Evolutionary conservation across 2,329 filamentous ascomycete genomes (phyloP).

Genomic region (Pyrenochaeta sp.): DNA sequence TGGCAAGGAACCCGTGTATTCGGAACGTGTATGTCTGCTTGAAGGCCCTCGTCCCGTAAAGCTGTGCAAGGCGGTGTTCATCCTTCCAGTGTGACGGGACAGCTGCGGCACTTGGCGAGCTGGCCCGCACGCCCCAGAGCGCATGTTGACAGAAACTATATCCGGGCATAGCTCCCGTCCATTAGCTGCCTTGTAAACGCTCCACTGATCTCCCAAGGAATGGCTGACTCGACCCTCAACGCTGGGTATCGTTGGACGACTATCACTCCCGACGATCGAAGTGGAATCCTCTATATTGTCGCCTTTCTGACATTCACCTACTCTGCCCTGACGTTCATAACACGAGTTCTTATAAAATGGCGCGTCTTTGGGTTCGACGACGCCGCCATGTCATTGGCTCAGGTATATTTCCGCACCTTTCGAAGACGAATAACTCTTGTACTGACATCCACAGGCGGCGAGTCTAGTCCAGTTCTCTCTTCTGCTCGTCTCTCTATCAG

Average conservation of each 20-base stretch:
- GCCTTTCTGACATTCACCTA: conserved; percentile 34
- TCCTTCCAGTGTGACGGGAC: neutral
- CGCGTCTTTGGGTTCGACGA: conserved; percentile 35
- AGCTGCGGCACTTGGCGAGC: neutral
- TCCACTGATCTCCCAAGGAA: neutral
- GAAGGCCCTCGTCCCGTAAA: neutral
- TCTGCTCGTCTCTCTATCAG: conserved; percentile 25
- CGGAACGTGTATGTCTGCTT: neutral
- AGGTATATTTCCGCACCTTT: conserved; percentile 20
- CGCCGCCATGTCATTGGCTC: conserved; percentile 25
- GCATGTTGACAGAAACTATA: conserved; percentile 1
- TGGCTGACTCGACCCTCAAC: conserved; percentile 2
- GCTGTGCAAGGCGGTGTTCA: neutral
- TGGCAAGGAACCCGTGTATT: conserved; percentile 1
- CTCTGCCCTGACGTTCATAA: conserved; percentile 28
- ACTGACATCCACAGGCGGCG: conserved; percentile 15
- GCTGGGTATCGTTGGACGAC: conserved; percentile 26
- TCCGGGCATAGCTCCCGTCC: neutral
- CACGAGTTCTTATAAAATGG: conserved; percentile 35
- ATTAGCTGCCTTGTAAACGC: neutral
- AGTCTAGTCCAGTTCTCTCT: conserved; percentile 27
- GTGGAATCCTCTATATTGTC: conserved; percentile 34
- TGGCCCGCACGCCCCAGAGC: neutral
- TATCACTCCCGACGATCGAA: conserved; percentile 32
- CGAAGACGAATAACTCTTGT: neutral